phyloP scores from a whole-genome alignment of 2,329 filamentous ascomycete species.

The Trichoderma sp. region DNA sequence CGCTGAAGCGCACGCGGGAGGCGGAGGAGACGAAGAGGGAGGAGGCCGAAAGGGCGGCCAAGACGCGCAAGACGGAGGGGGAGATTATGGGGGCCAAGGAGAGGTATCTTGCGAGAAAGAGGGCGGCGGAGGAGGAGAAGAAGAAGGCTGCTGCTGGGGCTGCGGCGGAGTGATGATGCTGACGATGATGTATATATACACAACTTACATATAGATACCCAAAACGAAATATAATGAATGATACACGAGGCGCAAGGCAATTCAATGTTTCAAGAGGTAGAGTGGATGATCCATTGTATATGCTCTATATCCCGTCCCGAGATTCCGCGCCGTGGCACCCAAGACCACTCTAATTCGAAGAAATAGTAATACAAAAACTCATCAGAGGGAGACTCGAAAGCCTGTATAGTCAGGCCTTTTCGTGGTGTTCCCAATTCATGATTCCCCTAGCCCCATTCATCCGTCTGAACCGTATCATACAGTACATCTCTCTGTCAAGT shows the following conservation, averaged over 20 bases:
- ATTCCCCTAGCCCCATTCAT: background rate
- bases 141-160: slow-evolving; percentile 46
- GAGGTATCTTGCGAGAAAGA: slow-evolving; percentile 74
- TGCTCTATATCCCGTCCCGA: slow-evolving; percentile 1
- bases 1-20: slow-evolving; percentile 68
- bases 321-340: slow-evolving; percentile 2
- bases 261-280: background rate
- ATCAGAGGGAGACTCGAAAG: background rate
- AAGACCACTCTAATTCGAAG: slow-evolving; percentile 7
- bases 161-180: background rate
- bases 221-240: background rate
- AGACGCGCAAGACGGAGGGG: slow-evolving; percentile 73
- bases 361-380: background rate
- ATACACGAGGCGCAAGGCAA: background rate
- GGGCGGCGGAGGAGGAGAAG: slow-evolving; percentile 68
- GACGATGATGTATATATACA: slow-evolving; percentile 23
- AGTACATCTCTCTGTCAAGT: background rate
- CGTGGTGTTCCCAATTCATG: background rate
- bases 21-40: slow-evolving; percentile 63
- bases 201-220: slow-evolving; percentile 24
- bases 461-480: background rate
- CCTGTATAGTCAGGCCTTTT: background rate
- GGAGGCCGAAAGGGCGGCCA: slow-evolving; percentile 62
- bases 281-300: slow-evolving; percentile 4
- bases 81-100: slow-evolving; percentile 78